Evolutionary conservation across 2,329 filamentous ascomycete genomes (phyloP).

Genomic region (Dryadomyces quercus-mongolicae): DNA sequence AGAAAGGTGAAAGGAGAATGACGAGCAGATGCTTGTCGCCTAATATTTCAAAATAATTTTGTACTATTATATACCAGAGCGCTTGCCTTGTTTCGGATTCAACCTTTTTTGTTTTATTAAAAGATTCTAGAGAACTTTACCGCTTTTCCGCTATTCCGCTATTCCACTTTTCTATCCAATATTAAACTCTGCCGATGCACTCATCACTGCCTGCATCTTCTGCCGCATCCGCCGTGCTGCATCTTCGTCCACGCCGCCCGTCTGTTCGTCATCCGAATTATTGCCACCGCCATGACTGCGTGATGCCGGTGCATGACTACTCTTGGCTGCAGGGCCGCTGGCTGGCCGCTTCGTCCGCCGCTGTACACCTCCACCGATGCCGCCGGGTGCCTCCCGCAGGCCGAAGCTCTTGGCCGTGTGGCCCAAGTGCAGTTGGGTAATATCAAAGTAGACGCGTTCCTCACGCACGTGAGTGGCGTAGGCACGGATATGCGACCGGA

Average conservation of each 20-base stretch:
- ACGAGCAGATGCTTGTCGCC: neutral
- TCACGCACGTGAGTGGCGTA: slow-evolving; percentile 87
- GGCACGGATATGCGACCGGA: slow-evolving; percentile 83
- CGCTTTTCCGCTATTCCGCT: no score
- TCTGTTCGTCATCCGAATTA: slow-evolving; percentile 2
- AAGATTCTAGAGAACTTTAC: no score
- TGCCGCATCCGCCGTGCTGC: slow-evolving; percentile 42
- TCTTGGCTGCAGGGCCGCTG: slow-evolving; percentile 14
- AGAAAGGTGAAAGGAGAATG: neutral
- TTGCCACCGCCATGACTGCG: slow-evolving; percentile 9
- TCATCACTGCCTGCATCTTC: slow-evolving; percentile 17
- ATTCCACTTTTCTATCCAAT: slow-evolving; percentile 10
- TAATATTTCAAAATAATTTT: neutral
- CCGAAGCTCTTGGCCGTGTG: slow-evolving; percentile 92
- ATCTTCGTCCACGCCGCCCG: slow-evolving; percentile 29
- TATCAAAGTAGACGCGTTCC: slow-evolving; percentile 81
- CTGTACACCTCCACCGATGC: slow-evolving; percentile 53
- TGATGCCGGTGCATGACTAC: slow-evolving; percentile 17
- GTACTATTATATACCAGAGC: slow-evolving; percentile 2
- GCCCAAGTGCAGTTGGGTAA: slow-evolving; percentile 79
- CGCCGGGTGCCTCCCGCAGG: slow-evolving; percentile 74
- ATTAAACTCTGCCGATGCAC: slow-evolving; percentile 14
- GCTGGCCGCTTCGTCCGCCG: slow-evolving; percentile 28
- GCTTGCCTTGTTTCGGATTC: neutral
- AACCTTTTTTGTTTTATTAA: neutral